Evolutionary conservation across 73 alveolate genomes (phyloP).

Genomic region (Symbiodinium pilosum): DNA sequence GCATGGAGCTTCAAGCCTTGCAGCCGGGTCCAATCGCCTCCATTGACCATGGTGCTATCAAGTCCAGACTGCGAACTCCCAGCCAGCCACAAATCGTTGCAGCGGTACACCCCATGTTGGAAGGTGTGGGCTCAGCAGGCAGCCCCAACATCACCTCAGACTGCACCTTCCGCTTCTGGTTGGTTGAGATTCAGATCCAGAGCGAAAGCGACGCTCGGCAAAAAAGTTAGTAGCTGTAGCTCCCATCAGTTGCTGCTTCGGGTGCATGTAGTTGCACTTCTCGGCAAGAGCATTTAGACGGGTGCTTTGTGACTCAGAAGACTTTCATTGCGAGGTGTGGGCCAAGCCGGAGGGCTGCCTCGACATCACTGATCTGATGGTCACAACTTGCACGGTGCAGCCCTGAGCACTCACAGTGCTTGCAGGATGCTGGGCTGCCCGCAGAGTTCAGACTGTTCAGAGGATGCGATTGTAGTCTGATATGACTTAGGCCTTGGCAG

Average conservation of each 20-base stretch:
- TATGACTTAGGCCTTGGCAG: background rate
- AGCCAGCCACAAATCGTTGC: too few relatives aligned
- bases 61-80: too few relatives aligned
- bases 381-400: background rate
- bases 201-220: background rate
- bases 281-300: too few relatives aligned
- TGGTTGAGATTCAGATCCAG: background rate
- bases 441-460: background rate
- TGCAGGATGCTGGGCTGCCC: background rate
- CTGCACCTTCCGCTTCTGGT: background rate
- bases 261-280: too few relatives aligned
- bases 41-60: too few relatives aligned
- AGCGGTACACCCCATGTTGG: background rate
- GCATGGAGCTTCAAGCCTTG: background rate
- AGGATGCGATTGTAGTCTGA: background rate
- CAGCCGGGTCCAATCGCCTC: too few relatives aligned
- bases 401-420: background rate
- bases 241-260: background rate
- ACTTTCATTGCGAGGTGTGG: background rate
- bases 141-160: background rate
- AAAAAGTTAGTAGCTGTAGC: too few relatives aligned
- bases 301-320: too few relatives aligned
- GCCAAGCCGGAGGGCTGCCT: constrained; percentile 5
- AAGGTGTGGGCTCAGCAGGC: constrained; percentile 7
- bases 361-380: background rate